phyloP scores from a whole-genome alignment of 73 alveolate genomes.

The Tetrahymena thermophila region DNA sequence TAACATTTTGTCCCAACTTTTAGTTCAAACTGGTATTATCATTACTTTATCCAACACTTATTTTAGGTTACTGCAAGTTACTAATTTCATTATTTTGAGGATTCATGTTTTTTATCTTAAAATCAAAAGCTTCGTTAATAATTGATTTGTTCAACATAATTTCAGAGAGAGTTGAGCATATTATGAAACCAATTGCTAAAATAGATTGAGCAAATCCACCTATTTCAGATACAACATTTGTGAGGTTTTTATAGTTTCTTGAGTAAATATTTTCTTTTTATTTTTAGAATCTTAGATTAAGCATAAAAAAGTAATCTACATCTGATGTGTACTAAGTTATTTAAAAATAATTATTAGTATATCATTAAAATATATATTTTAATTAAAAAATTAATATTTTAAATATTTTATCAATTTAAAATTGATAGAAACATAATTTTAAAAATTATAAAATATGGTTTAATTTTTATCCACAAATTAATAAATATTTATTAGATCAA shows the following conservation, averaged over 20 bases:
- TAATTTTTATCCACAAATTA: too few relatives aligned
- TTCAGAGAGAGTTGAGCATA: background rate
- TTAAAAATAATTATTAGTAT: background rate
- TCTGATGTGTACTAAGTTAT: background rate
- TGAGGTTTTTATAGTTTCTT: background rate
- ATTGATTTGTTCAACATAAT: background rate
- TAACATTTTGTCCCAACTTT: too few relatives aligned
- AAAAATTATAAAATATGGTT: too few relatives aligned
- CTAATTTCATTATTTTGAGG: too few relatives aligned
- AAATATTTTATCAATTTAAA: too few relatives aligned
- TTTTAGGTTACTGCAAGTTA: background rate
- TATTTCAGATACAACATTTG: background rate
- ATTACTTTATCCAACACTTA: too few relatives aligned
- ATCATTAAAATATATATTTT: too few relatives aligned
- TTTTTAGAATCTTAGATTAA: background rate
- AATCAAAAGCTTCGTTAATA: background rate
- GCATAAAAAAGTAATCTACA: background rate
- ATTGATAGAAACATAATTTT: too few relatives aligned
- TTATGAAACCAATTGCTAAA: background rate
- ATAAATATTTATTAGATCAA: too few relatives aligned
- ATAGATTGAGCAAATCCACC: background rate
- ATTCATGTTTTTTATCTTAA: background rate
- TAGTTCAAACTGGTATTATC: too few relatives aligned
- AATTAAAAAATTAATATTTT: too few relatives aligned
- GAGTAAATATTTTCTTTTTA: background rate